These are phyloP conservation scores for Penicillium sp. DNA, from an alignment of 2,329 filamentous ascomycete genomes.

Conservation along the genomic window DNA sequence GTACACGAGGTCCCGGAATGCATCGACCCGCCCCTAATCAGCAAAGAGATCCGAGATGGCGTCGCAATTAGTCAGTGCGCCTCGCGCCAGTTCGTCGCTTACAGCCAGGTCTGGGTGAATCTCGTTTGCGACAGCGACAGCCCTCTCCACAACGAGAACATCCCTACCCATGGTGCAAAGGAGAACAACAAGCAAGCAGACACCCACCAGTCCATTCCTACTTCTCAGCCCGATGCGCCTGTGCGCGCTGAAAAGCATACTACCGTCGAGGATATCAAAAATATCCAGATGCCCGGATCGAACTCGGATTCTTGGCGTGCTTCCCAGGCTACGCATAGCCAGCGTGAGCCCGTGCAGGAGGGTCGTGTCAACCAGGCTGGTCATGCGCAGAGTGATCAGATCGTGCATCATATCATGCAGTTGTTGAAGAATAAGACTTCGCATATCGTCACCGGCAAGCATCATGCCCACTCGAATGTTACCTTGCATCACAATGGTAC, in stretches of 20 bases:
- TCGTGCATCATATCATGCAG: slow-evolving; percentile 18
- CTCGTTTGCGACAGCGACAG: slow-evolving; percentile 25
- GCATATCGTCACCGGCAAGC: slow-evolving; percentile 14
- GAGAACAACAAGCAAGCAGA: neutral
- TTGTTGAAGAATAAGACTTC: slow-evolving; percentile 13
- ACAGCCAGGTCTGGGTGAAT: slow-evolving; percentile 30
- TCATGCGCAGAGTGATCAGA: slow-evolving; percentile 15
- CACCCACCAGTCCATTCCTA: neutral
- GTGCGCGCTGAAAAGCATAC: slow-evolving; percentile 10
- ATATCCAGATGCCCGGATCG: slow-evolving; percentile 21
- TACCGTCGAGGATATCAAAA: slow-evolving; percentile 4
- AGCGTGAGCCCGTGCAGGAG: slow-evolving; percentile 17
- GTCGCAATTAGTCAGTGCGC: slow-evolving; percentile 26
- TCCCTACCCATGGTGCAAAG: neutral
- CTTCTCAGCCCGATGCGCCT: neutral
- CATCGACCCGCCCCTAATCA: slow-evolving; percentile 27
- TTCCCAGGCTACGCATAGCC: slow-evolving; percentile 5
- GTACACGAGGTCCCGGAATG: slow-evolving; percentile 34
- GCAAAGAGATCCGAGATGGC: slow-evolving; percentile 17
- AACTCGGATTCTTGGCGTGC: slow-evolving; percentile 16
- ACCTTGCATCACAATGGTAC: slow-evolving; percentile 14
- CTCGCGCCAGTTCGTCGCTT: slow-evolving; percentile 21
- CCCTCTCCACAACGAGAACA: slow-evolving; percentile 2
- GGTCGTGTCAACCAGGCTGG: slow-evolving; percentile 17
- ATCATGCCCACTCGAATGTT: slow-evolving; percentile 10